Evolutionary conservation across 768 basidiomycete genomes (phyloP).

Genomic region (Lenzites betulinus): DNA sequence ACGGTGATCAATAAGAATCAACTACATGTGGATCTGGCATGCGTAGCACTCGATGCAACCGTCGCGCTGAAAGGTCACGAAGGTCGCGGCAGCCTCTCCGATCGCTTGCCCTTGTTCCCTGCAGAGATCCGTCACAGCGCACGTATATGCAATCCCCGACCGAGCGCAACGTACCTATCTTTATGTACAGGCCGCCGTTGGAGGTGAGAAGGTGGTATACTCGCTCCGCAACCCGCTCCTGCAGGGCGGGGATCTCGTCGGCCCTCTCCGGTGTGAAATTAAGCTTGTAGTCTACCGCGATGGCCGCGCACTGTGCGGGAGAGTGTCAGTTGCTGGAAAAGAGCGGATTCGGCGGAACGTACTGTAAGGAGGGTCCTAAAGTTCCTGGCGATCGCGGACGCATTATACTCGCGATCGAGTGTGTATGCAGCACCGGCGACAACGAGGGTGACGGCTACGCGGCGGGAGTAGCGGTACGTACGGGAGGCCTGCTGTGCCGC

Average conservation of each 20-base stretch:
- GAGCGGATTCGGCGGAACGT: constrained; percentile 27
- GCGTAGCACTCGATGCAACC: too few species aligned
- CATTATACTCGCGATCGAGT: constrained; percentile 48
- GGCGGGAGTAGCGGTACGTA: constrained; percentile 24
- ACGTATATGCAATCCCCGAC: too few species aligned
- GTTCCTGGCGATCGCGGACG: constrained; percentile 50
- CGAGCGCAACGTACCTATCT: constrained; percentile 58
- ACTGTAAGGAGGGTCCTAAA: constrained; percentile 53
- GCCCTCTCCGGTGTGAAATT: constrained; percentile 79
- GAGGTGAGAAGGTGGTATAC: constrained; percentile 74
- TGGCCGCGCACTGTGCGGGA: constrained; percentile 56
- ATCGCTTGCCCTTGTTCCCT: too few species aligned
- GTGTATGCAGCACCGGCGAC: constrained; percentile 38
- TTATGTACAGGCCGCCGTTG: constrained; percentile 87
- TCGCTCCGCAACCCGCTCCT: constrained; percentile 80
- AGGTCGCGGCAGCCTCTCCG: too few species aligned
- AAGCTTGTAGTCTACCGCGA: constrained; percentile 82
- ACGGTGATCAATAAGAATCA: too few species aligned
- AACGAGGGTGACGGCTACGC: constrained; percentile 28
- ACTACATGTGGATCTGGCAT: too few species aligned
- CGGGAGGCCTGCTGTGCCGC: too few species aligned
- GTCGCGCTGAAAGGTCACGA: too few species aligned
- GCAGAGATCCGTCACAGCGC: too few species aligned
- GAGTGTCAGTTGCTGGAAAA: neutral
- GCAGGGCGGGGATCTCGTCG: constrained; percentile 75